Percentiles rank a stretch among this genome's conserved stretches.
These are phyloP conservation scores for Vitis rotundifolia DNA, from an alignment of 164 flowering plant species.

Conservation along the genomic window DNA sequence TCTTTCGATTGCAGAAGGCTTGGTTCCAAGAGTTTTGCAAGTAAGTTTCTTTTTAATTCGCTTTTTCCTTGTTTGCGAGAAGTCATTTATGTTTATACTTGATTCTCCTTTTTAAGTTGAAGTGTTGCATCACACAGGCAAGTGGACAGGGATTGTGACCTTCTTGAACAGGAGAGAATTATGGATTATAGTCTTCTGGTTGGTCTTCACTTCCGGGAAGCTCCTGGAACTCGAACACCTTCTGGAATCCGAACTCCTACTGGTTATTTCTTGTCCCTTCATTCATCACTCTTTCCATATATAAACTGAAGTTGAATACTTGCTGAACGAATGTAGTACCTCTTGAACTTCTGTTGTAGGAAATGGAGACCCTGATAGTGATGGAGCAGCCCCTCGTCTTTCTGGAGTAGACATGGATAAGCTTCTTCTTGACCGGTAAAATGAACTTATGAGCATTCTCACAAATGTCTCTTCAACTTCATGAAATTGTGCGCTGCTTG, in stretches of 20 bases:
- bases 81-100: background rate
- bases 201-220: constrained; percentile 78
- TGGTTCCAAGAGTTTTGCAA: constrained; percentile 62
- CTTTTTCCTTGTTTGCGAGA: background rate
- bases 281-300: background rate
- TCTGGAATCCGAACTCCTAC: constrained; percentile 23
- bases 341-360: constrained; percentile 26
- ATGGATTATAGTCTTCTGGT: constrained; percentile 92
- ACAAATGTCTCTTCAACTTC: background rate
- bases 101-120: background rate
- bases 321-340: background rate
- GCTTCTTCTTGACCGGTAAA: constrained; percentile 57
- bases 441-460: background rate
- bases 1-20: constrained; percentile 42
- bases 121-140: constrained; percentile 52
- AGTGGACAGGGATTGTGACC: constrained; percentile 85
- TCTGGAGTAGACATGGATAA: constrained; percentile 61
- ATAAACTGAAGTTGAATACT: constrained; percentile 4
- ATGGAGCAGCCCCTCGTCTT: constrained; percentile 41
- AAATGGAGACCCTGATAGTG: constrained; percentile 37
- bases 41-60: constrained; percentile 20
- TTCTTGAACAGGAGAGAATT: constrained; percentile 86
- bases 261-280: constrained; percentile 17
- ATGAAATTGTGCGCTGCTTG: too few species aligned
- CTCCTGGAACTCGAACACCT: constrained; percentile 21